Percentiles rank a stretch among this genome's conserved stretches.
phyloP scores from a whole-genome alignment of 805 yeast species.

The Pichia nanzhaoensis region DNA sequence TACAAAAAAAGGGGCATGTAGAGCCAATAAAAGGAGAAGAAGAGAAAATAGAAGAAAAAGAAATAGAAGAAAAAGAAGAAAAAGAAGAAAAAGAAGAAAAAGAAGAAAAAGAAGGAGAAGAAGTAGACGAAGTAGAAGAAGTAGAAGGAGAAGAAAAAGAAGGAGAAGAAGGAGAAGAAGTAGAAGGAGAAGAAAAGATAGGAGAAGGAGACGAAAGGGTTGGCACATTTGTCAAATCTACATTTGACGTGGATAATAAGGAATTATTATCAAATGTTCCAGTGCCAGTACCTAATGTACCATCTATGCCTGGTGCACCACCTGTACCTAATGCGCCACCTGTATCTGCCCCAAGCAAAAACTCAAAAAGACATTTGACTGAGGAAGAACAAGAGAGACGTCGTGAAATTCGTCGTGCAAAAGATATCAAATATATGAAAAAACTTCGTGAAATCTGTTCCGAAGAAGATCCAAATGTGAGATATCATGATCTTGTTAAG shows the following conservation, averaged over 20 bases:
- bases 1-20: neutral
- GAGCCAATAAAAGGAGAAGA: no score
- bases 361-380: constrained; percentile 35
- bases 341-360: constrained; percentile 1
- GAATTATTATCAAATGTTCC: neutral
- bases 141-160: neutral
- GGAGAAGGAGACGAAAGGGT: no score
- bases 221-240: no score
- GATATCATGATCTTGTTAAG: constrained; percentile 65
- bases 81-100: no score
- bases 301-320: no score
- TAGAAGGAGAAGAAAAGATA: no score
- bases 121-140: neutral
- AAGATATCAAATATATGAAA: constrained; percentile 64
- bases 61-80: no score
- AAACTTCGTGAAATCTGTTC: constrained; percentile 73
- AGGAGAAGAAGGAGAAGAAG: no score
- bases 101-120: no score
- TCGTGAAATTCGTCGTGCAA: constrained; percentile 69
- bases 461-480: constrained; percentile 72
- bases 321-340: constrained; percentile 12
- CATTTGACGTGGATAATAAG: no score
- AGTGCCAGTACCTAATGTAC: constrained; percentile 4
- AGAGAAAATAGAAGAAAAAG: neutral
- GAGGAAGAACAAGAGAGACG: constrained; percentile 56